Evolutionary conservation across 805 yeast species (phyloP).

Genomic region (Kluyveromyces dobzhanskii): DNA sequence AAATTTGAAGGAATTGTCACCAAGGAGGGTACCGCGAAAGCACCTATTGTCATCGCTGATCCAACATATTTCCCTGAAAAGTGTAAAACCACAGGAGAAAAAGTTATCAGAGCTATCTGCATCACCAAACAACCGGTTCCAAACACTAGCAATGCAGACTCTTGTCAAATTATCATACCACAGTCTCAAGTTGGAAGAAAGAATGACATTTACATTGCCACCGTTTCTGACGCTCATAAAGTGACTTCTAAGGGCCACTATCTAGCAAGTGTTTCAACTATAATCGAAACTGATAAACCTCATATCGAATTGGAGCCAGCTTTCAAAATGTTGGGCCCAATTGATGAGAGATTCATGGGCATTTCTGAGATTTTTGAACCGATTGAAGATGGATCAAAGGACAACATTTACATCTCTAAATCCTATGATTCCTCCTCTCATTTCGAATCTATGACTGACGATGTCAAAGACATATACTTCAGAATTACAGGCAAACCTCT

Average conservation of each 20-base stretch:
- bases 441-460: constrained; percentile 93
- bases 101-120: constrained; percentile 49
- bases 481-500: constrained; percentile 90
- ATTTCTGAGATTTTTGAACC: constrained; percentile 90
- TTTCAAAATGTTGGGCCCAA: constrained; percentile 76
- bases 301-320: constrained; percentile 92
- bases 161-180: constrained; percentile 90
- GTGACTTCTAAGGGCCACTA: constrained; percentile 85
- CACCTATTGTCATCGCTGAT: constrained; percentile 92
- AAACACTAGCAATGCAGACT: constrained; percentile 71
- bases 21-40: constrained; percentile 84
- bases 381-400: constrained; percentile 67
- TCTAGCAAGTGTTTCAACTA: constrained; percentile 88
- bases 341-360: constrained; percentile 83
- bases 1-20: constrained; percentile 82
- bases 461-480: constrained; percentile 87
- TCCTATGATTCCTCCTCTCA: constrained; percentile 93
- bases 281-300: constrained; percentile 88
- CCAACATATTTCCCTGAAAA: constrained; percentile 89
- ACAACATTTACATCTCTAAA: constrained; percentile 73
- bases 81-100: constrained; percentile 31
- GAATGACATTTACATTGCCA: constrained; percentile 91
- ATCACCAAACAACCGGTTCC: constrained; percentile 85
- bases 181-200: constrained; percentile 91
- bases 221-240: constrained; percentile 80